Evolutionary conservation across 2,329 filamentous ascomycete species (phyloP).

Genomic region (Stemphylium beticola): DNA sequence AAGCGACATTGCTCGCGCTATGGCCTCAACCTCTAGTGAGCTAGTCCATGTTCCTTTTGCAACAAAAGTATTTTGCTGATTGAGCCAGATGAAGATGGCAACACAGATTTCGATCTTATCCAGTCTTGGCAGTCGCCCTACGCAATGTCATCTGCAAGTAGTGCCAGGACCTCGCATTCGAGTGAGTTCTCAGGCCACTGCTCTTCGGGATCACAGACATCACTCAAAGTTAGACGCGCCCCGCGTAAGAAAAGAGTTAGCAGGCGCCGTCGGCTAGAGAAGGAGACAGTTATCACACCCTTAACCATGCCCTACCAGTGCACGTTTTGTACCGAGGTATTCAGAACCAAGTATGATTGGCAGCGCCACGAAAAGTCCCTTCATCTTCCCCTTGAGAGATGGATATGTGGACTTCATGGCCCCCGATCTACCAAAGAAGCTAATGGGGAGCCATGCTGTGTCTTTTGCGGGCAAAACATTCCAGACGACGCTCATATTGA

Average conservation of each 20-base stretch:
- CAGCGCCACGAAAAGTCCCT: conserved; percentile 39
- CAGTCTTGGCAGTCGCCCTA: conserved; percentile 21
- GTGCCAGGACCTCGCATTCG: conserved; percentile 30
- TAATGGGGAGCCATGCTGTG: conserved; percentile 26
- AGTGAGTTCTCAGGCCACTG: conserved; percentile 25
- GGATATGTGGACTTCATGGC: conserved; percentile 32
- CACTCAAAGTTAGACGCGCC: conserved; percentile 15
- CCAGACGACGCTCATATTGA: conserved; percentile 26
- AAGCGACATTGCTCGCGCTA: conserved; percentile 31
- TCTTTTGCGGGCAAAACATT: conserved; percentile 23
- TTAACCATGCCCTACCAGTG: conserved; percentile 33
- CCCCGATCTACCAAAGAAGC: conserved; percentile 11
- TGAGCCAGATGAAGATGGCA: background rate
- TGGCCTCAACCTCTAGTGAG: conserved; percentile 22
- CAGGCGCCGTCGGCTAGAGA: conserved; percentile 16
- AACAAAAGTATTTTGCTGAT: background rate
- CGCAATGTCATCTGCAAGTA: conserved; percentile 29
- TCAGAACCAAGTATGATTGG: conserved; percentile 42
- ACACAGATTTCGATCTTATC: conserved; percentile 1
- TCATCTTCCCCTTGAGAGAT: conserved; percentile 36
- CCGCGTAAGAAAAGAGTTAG: conserved; percentile 18
- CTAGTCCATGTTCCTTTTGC: background rate
- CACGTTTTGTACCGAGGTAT: conserved; percentile 40
- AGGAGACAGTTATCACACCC: conserved; percentile 9
- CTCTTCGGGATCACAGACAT: conserved; percentile 26